These are phyloP conservation scores for Aspergillus carbonarius DNA, from an alignment of 2,329 filamentous ascomycete genomes.

Conservation along the genomic window DNA sequence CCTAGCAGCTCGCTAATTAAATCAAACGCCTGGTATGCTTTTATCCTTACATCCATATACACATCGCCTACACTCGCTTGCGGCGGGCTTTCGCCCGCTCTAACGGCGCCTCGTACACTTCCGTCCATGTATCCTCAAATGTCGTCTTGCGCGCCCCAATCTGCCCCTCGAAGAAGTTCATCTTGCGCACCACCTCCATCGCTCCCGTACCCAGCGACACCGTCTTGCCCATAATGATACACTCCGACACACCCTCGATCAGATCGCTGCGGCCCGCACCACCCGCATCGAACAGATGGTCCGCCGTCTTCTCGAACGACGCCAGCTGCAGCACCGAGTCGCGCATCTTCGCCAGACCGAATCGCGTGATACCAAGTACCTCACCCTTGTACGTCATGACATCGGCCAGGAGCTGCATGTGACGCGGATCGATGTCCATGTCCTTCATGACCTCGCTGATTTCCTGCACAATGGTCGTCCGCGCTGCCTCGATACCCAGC, in stretches of 20 bases:
- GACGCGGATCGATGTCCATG: constrained; percentile 95
- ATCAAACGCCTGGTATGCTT: constrained; percentile 6
- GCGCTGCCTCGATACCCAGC: constrained; percentile 91
- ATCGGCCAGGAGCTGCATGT: constrained; percentile 96
- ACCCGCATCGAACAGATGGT: constrained; percentile 94
- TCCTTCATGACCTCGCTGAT: constrained; percentile 85
- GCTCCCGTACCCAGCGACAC: constrained; percentile 89
- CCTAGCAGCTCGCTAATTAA: background rate
- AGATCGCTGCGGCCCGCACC: constrained; percentile 86
- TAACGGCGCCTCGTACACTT: constrained; percentile 13
- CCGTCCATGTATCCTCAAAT: constrained; percentile 65
- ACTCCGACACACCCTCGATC: constrained; percentile 92
- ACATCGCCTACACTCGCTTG: background rate
- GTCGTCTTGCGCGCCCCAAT: constrained; percentile 57
- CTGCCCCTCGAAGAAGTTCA: constrained; percentile 65
- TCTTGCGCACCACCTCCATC: constrained; percentile 79
- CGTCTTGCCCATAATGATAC: constrained; percentile 97
- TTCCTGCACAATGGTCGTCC: constrained; percentile 83
- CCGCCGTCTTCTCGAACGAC: constrained; percentile 96
- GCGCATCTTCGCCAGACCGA: constrained; percentile 93
- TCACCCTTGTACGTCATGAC: constrained; percentile 99
- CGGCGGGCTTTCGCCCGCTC: constrained; percentile 9
- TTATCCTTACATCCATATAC: background rate
- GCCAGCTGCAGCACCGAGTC: constrained; percentile 92
- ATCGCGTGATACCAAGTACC: constrained; percentile 92